Conservation (phyloP, 441 rosid species). For the Oxalis stricta region DNA sequence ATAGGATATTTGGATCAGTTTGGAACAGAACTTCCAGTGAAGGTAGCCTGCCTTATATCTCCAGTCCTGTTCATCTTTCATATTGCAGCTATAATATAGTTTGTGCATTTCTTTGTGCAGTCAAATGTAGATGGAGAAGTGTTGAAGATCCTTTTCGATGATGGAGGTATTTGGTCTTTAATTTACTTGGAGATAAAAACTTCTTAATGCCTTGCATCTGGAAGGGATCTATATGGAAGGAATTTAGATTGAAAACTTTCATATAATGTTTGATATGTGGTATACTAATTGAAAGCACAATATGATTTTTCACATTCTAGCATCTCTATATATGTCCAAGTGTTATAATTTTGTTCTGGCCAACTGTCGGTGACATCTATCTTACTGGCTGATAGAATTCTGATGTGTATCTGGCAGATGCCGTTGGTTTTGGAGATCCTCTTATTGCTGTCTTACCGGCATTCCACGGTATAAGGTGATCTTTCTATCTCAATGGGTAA, state of each 20-base stretch:
- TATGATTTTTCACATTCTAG: background rate
- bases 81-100: background rate
- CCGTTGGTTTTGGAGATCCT: conserved; percentile 79
- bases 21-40: conserved; percentile 72
- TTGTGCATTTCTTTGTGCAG: conserved; percentile 34
- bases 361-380: too few species aligned
- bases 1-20: conserved; percentile 79
- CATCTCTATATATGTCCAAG: background rate
- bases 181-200: conserved; percentile 1
- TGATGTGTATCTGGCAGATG: conserved; percentile 29
- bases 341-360: background rate
- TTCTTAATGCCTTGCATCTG: background rate
- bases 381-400: background rate
- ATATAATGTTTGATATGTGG: background rate
- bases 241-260: background rate
- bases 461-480: conserved; percentile 50
- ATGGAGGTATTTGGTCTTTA: conserved; percentile 55
- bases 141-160: conserved; percentile 63
- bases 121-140: conserved; percentile 83
- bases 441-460: conserved; percentile 80
- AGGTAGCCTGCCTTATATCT: conserved; percentile 30
- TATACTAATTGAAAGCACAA: too few species aligned
- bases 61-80: conserved; percentile 2
- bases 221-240: background rate
- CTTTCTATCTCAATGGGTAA: background rate